Percentiles rank a stretch among this genome's conserved stretches.
Conservation (phyloP, 1,284 basidiomycete genomes). For the Hymenochaete sp. region DNA sequence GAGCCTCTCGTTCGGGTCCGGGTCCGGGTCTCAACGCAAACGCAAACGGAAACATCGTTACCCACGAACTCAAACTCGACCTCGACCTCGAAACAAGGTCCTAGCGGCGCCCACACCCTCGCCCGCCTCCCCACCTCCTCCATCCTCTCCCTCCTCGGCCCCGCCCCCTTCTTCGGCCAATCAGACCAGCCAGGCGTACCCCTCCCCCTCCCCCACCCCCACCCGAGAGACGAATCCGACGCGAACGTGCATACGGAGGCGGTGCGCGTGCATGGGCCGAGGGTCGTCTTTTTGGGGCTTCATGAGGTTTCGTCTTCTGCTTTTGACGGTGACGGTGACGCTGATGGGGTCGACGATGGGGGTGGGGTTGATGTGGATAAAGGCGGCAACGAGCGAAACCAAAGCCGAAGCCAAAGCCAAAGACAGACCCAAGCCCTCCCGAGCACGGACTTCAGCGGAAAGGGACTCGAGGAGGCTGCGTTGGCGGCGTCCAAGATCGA, state of each 20-base stretch:
- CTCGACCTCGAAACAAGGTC: conserved; percentile 25
- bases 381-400: too few species aligned
- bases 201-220: too few species aligned
- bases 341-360: too few species aligned
- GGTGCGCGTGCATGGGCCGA: conserved; percentile 49
- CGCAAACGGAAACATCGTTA: too few species aligned
- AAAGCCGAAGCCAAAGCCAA: conserved; percentile 26
- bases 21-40: too few species aligned
- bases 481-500: conserved; percentile 49
- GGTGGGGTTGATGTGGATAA: too few species aligned
- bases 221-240: conserved; percentile 33
- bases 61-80: too few species aligned
- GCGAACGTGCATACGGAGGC: conserved; percentile 47
- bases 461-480: conserved; percentile 26
- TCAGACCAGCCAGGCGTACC: conserved; percentile 42
- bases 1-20: conserved; percentile 48
- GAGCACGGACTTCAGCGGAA: conserved; percentile 49
- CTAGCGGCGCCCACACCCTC: conserved; percentile 32
- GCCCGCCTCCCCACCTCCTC: conserved; percentile 49
- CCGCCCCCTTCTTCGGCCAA: conserved; percentile 57
- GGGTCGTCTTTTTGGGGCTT: conserved; percentile 69
- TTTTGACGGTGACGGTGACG: neutral
- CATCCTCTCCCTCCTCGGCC: conserved; percentile 38
- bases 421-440: conserved; percentile 40
- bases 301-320: conserved; percentile 45